phyloP scores from a whole-genome alignment of 1,284 basidiomycete genomes.

The Rhodotorula sp. region DNA sequence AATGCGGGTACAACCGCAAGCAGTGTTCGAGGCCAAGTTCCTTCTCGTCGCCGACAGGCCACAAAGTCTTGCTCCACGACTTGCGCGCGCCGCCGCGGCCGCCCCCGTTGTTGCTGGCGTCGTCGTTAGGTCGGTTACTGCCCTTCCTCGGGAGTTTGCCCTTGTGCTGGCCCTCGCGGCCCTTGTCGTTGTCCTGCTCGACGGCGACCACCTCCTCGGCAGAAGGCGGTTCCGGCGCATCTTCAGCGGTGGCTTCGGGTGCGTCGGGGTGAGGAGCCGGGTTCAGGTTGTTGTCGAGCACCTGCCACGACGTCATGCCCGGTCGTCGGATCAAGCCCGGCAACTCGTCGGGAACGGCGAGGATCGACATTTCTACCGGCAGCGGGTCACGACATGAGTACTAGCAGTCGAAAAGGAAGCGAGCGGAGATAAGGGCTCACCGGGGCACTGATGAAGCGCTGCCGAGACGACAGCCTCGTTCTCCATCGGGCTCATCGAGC shows the following conservation, averaged over 20 bases:
- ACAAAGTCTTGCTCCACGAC: slow-evolving; percentile 69
- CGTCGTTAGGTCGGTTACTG: neutral
- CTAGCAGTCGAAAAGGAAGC: neutral
- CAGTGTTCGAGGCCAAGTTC: slow-evolving; percentile 66
- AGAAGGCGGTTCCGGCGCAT: neutral
- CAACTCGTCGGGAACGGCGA: slow-evolving; percentile 71
- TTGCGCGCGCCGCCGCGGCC: slow-evolving; percentile 54
- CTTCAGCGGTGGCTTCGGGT: neutral
- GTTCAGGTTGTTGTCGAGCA: slow-evolving; percentile 50
- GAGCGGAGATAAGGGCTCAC: slow-evolving; percentile 51
- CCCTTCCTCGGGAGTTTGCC: neutral
- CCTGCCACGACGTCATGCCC: slow-evolving; percentile 73
- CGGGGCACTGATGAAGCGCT: slow-evolving; percentile 68
- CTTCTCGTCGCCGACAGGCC: slow-evolving; percentile 69
- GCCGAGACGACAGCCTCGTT: slow-evolving; percentile 95
- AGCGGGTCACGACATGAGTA: neutral
- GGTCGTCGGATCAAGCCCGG: slow-evolving; percentile 71
- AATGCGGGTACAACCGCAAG: slow-evolving; percentile 85
- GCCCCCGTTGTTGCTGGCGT: slow-evolving; percentile 32
- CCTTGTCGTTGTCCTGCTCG: slow-evolving; percentile 38
- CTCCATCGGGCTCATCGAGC: slow-evolving; percentile 94
- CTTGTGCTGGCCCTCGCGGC: slow-evolving; percentile 18
- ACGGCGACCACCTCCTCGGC: slow-evolving; percentile 9
- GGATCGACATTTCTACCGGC: slow-evolving; percentile 68
- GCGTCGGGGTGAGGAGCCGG: slow-evolving; percentile 33